Evolutionary conservation across 768 basidiomycete species (phyloP), one percentile per base, ranked within the genome.

Genomic region (Podaxis rugospora): DNA sequence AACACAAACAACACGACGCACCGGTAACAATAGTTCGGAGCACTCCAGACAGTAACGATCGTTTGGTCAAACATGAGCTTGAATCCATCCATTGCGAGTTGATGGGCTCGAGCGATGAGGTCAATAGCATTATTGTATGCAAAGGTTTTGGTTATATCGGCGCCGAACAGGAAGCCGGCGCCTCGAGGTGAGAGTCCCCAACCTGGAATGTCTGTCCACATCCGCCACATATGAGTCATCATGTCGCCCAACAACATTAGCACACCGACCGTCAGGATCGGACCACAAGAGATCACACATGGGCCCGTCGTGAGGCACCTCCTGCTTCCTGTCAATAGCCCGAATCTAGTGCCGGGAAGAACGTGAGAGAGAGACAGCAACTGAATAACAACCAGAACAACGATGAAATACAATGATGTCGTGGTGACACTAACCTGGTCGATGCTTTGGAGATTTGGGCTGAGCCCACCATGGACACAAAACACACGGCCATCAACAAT

Each of bases 251-350:
- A 7, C 32, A 32, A 32, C 32, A 32, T 32, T 32, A 32, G 32
- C 32, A 32, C 7, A 70, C 82, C 65, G 59, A 95, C 95, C 95
- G 72, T 98, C 96, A 49, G 96, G 96, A 78, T 98, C 96, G 62
- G 95, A 97, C 96, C 96, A 98, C n/a, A 98, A 79, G 1, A 98
- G 79, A 75, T 98, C 96, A 69, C 96, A 98, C 96, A 98, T 98
- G 6, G 95, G 88, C 11, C 96, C 96, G 70, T 98, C 96, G 72
- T 98, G 96, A 27, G 96, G 96, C 23, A 98, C 96, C 71, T 98
- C 96, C 73, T 96, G 94, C 72, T 95, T 95, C 36, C 96, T 78
- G 78, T 98, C 95, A 67, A 98, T 96, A 39, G 88, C 82, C 54
- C 96, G 90, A 66, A 98, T 98, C 95, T 92, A 71, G 55, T 62